Evolutionary conservation across 208 protist species (phyloP), one percentile per base, ranked within the genome.

Genomic region (Trypanosomatidae sp.): DNA sequence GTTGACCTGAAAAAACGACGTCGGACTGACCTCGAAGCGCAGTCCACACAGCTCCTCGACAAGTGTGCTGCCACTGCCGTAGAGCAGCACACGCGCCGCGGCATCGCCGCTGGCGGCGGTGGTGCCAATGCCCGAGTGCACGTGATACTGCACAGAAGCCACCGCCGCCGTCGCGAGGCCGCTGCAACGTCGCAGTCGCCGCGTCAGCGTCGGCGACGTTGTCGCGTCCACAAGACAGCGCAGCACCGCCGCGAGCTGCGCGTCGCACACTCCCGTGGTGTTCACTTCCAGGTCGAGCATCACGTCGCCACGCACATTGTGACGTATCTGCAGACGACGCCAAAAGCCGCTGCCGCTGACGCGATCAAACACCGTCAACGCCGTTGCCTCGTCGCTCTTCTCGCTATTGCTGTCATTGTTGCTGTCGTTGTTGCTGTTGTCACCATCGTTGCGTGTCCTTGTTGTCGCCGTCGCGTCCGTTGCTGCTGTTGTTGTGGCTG

Each of bases 1-100:
- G 68, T 98, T 98, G 0, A 97, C 88, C 70, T 98, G 96, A 55
- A 98, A 98, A 53, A 98, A 98, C 3, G 89, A 76, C 5, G 69
- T 74, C 8, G 91, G 77, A 43, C 80, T 93, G 4, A 98, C 78
- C 38, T 94, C 71, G 61, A 96, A 98, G 41, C 53, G 43, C 19
- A 83, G 56, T 0, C 83, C 85, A 0, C 59, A 56, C 1, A 94
- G 49, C 10, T 66, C 56, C 53, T 95, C 88, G 4, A 70, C 71
- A 16, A 96, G 68, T 30, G 63, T 75, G n/a, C n/a, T n/a, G n/a
- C n/a, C n/a, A n/a, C n/a, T n/a, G n/a, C n/a, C n/a, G n/a, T n/a
- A n/a, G n/a, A n/a, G n/a, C n/a, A n/a, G n/a, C n/a, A n/a, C n/a
- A n/a, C n/a, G n/a, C n/a, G n/a, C n/a, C n/a, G n/a, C n/a, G n/a